Base-by-base conservation (phyloP, 2,329 filamentous ascomycete genomes). In the Sclerotinia spermophila region DNA sequence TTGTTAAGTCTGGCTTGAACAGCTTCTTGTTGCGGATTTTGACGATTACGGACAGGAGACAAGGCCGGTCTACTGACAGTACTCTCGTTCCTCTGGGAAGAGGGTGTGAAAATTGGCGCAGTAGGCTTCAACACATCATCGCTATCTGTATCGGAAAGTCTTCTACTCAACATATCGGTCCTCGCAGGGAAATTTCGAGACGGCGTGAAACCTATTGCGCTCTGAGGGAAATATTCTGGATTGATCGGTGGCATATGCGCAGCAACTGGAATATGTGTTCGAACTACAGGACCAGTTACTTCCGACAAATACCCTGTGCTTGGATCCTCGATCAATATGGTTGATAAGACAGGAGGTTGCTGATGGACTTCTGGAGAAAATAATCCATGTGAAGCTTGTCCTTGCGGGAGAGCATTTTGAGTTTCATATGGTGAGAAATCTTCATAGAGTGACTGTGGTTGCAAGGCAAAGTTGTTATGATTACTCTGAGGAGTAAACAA, bases 1-100 rank as follows among this genome's bases (percentile, higher is more conserved):
- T 60, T 71, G 33, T 73, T 72, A 35, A 74, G 68, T 66, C 72
- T 69, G 1, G 56, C 56, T 42, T 75, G 73, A 30, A 73, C 13
- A 21, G 42, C 35, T 35, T 70, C 60, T 44, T 70, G 68, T 17
- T 68, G 66, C 10, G 68, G 19, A 58, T 62, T 72, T 17, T 72
- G 42, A 38, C 59, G 71, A 24, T 64, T 40, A 8, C 21, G 68
- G 42, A 70, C 44, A 42, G 72, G 72, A 11, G 71, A 73, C 27
- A 75, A 56, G 10, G 72, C 68, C 45, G 33, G n/a, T 67, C 71
- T 65, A 38, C 21, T 33, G 33, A 53, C 21, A 30, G 53, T 11
- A 53, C 48, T 65, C 4, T 38, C 42, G 19, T 60, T 35, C 38
- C 60, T 60, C 27, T 42, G 62, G 40, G 51, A 70, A 13, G 68